phyloP scores from a whole-genome alignment of 768 basidiomycete species.

The Udeniomyces megalosporus region DNA sequence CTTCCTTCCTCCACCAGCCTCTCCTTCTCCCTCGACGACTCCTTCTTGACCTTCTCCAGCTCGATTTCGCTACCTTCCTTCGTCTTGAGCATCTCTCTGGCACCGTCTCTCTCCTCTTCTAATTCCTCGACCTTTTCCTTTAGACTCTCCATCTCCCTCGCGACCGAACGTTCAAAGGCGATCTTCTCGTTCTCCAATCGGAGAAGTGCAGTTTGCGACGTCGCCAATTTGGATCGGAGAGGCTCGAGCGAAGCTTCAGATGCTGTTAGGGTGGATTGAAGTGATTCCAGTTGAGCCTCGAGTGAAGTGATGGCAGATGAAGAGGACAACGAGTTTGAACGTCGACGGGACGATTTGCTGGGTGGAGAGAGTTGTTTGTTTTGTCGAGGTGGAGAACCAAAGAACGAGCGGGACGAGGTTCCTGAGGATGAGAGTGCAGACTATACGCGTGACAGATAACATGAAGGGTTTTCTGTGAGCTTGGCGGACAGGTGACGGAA shows the following conservation, averaged over 20 bases:
- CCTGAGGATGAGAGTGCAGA: neutral
- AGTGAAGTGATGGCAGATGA: conserved; percentile 17
- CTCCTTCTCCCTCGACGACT: neutral
- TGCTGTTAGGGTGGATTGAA: conserved; percentile 15
- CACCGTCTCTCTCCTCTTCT: conserved; percentile 24
- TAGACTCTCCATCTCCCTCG: conserved; percentile 22
- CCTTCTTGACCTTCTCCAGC: neutral
- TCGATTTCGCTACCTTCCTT: neutral
- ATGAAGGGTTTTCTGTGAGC: neutral
- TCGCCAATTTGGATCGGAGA: conserved; percentile 20
- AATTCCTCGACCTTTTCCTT: conserved; percentile 23
- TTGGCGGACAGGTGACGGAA: neutral
- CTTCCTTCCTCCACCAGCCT: neutral
- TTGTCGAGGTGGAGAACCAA: neutral
- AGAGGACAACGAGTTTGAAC: conserved; percentile 14
- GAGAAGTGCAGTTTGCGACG: conserved; percentile 20
- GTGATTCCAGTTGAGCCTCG: conserved; percentile 18
- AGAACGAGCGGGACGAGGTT: neutral
- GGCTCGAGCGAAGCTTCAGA: conserved; percentile 21
- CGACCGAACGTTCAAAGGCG: conserved; percentile 21
- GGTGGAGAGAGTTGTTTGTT: too few relatives aligned
- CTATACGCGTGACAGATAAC: neutral
- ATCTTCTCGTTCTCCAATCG: conserved; percentile 28
- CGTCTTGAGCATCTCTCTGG: conserved; percentile 15
- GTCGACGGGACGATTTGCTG: neutral